A percentile compares a stretch with the other conserved stretches of the same genome.
Evolutionary conservation across 768 basidiomycete genomes (phyloP).

Genomic region (Mycena indigotica): DNA sequence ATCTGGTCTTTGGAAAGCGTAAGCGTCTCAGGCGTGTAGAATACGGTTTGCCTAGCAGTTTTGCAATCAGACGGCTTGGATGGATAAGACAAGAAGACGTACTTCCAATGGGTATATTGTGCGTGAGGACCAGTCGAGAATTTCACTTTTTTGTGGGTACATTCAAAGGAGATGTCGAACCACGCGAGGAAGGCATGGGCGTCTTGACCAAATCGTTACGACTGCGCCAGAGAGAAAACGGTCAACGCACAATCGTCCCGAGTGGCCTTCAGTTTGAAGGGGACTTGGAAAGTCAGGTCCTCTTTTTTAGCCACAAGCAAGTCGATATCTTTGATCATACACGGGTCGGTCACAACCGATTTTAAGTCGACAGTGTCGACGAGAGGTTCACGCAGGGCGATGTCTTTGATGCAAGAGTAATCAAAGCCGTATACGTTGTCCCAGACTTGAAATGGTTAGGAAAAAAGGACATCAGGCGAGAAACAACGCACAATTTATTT

Average conservation of each 20-base stretch:
- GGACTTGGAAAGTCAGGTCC: conserved; percentile 82
- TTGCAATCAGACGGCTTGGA: background rate
- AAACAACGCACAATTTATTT: conserved; percentile 87
- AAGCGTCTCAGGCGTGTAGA: conserved; percentile 86
- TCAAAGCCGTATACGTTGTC: conserved; percentile 99
- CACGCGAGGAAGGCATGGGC: conserved; percentile 98
- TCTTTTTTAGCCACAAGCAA: conserved; percentile 92
- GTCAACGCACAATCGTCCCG: conserved; percentile 82
- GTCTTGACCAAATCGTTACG: conserved; percentile 48
- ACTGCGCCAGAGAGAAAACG: background rate
- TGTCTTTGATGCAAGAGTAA: conserved; percentile 99
- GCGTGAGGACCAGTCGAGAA: conserved; percentile 99
- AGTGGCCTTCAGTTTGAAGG: conserved; percentile 79
- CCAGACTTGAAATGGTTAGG: conserved; percentile 73
- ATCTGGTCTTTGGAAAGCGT: conserved; percentile 70
- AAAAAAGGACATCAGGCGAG: background rate
- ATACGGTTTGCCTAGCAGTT: conserved; percentile 85
- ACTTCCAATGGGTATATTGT: conserved; percentile 97
- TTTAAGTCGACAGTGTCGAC: conserved; percentile 99
- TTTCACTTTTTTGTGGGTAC: conserved; percentile 91
- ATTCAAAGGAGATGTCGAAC: conserved; percentile 97
- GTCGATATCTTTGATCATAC: conserved; percentile 89
- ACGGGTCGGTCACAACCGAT: conserved; percentile 92
- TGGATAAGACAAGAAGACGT: conserved; percentile 34
- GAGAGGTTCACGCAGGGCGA: conserved; percentile 92